Conservation (phyloP, 1,139 yeast species). For the Suhomyces chickasaworum region DNA sequence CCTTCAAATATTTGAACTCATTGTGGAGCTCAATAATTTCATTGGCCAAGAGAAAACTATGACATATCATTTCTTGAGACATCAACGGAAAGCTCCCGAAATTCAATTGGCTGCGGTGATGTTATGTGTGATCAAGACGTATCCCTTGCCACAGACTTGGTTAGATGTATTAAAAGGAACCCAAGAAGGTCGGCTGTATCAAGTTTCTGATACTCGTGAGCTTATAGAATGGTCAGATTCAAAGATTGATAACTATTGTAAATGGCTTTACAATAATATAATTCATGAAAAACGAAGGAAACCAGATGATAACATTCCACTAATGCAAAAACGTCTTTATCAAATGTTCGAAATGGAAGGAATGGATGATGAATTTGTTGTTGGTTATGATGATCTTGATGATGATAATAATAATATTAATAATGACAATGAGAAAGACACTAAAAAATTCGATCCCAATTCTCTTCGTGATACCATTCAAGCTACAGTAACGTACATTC, state of each 20-base stretch:
- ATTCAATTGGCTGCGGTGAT: slow-evolving; percentile 27
- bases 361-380: neutral
- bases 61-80: slow-evolving; percentile 2
- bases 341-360: slow-evolving; percentile 36
- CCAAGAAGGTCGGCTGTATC: neutral
- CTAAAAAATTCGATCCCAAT: neutral
- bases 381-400: no score
- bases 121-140: slow-evolving; percentile 31
- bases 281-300: slow-evolving; percentile 28
- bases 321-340: slow-evolving; percentile 38
- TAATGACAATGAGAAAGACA: neutral
- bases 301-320: slow-evolving; percentile 20
- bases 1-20: slow-evolving; percentile 30
- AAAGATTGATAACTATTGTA: slow-evolving; percentile 41
- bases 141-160: slow-evolving; percentile 32
- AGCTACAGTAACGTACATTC: neutral
- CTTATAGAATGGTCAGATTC: slow-evolving; percentile 43
- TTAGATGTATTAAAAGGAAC: slow-evolving; percentile 19
- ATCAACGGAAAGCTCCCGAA: slow-evolving; percentile 30
- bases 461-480: neutral
- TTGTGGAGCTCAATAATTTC: slow-evolving; percentile 17
- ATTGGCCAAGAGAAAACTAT: slow-evolving; percentile 6
- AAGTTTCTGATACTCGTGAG: slow-evolving; percentile 24
- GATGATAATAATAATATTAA: no score
- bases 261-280: slow-evolving; percentile 41